Percentiles rank a stretch among this genome's conserved stretches.
phyloP scores from a whole-genome alignment of 2,329 filamentous ascomycete species.

The Microsporum audouinii region DNA sequence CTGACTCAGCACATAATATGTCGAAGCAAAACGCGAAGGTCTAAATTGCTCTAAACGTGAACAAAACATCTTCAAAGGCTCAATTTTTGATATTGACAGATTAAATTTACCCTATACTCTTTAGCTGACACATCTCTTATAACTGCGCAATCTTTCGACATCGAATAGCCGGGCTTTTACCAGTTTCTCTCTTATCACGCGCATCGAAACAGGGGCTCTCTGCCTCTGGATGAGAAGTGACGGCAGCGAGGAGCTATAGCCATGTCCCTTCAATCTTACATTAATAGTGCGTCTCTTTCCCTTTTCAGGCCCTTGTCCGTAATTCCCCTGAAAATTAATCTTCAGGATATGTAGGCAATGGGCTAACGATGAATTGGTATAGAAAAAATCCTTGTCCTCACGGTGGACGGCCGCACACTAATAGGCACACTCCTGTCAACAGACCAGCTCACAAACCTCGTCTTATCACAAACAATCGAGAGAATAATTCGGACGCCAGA shows the following conservation, averaged over 20 bases:
- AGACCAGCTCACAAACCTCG: conserved; percentile 87
- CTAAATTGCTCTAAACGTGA: neutral
- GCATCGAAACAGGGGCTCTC: neutral
- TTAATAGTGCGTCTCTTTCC: conserved; percentile 36
- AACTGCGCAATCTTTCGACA: neutral
- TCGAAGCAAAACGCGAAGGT: neutral
- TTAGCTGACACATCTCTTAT: neutral
- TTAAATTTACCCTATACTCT: neutral
- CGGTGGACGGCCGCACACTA: conserved; percentile 78
- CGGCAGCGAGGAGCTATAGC: conserved; percentile 1
- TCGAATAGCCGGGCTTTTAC: neutral
- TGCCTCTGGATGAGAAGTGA: neutral
- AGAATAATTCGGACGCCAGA: conserved; percentile 80
- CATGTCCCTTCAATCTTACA: conserved; percentile 45
- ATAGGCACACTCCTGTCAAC: conserved; percentile 73
- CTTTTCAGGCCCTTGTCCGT: neutral
- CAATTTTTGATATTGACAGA: neutral
- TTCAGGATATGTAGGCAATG: neutral
- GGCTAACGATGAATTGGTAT: conserved; percentile 1
- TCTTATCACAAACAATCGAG: conserved; percentile 72
- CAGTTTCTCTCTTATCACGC: neutral
- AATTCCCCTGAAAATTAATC: neutral
- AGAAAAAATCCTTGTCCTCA: conserved; percentile 90
- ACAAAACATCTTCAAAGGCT: neutral
- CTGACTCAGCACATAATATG: neutral